Evolutionary conservation across 192 early-diverging fungal species (phyloP).

Genomic region (Phycomyces blakesleeanus): DNA sequence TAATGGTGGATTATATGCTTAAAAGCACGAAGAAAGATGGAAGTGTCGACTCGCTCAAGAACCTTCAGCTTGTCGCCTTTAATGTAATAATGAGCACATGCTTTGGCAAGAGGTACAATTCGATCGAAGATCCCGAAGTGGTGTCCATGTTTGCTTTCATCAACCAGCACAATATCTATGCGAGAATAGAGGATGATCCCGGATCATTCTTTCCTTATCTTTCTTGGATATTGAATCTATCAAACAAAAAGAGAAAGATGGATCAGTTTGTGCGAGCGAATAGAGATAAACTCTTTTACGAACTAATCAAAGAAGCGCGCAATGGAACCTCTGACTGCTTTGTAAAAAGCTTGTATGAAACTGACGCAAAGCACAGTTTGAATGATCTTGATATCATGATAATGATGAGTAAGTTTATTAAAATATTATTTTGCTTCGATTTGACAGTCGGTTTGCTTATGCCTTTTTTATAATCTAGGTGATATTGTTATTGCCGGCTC

Average conservation of each 20-base stretch:
- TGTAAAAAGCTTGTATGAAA: background rate
- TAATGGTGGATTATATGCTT: background rate
- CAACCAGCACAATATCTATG: background rate
- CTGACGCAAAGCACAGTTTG: background rate
- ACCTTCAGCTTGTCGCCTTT: background rate
- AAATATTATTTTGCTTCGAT: background rate
- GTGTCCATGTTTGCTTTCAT: background rate
- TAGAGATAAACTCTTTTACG: too few species aligned
- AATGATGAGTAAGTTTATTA: background rate
- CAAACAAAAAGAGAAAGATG: background rate
- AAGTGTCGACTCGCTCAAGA: background rate
- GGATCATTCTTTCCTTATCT: slow-evolving; percentile 5
- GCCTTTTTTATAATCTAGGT: background rate
- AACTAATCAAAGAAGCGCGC: background rate
- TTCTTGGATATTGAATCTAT: slow-evolving; percentile 1
- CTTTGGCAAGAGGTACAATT: slow-evolving; percentile 5
- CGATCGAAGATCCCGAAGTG: slow-evolving; percentile 5
- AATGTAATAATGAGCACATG: slow-evolving; percentile 2
- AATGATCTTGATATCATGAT: background rate
- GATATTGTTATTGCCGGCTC: slow-evolving; percentile 8
- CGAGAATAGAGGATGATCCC: slow-evolving; percentile 6
- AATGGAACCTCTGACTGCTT: background rate
- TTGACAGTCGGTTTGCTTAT: too few species aligned
- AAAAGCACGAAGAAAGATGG: background rate
- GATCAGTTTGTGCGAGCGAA: background rate